phyloP scores from a whole-genome alignment of 306 rosid genomes.

The Mucuna pruriens region DNA sequence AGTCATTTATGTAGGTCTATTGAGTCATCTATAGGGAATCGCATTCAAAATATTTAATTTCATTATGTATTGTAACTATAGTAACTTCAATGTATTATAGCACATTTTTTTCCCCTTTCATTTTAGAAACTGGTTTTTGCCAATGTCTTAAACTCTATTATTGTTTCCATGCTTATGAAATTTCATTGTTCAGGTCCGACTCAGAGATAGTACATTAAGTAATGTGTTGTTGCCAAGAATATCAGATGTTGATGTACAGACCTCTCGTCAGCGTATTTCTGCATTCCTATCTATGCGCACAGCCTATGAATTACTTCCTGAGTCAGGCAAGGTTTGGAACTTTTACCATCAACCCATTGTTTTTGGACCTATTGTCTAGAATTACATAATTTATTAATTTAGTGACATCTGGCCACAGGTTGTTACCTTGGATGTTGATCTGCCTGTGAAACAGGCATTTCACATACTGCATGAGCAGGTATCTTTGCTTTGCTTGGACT shows the following conservation, averaged over 20 bases:
- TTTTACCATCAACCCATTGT: constrained; percentile 36
- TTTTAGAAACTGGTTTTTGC: constrained; percentile 12
- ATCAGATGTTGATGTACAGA: constrained; percentile 81
- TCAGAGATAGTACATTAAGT: constrained; percentile 65
- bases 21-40: not conserved
- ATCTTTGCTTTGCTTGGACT: constrained; percentile 34
- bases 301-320: constrained; percentile 93
- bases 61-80: constrained; percentile 14
- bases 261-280: constrained; percentile 82
- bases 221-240: constrained; percentile 66
- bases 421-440: constrained; percentile 82
- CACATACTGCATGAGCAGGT: constrained; percentile 97
- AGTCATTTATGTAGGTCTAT: constrained; percentile 2
- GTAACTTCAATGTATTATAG: not conserved
- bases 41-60: not conserved
- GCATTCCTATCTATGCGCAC: constrained; percentile 74
- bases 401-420: constrained; percentile 62
- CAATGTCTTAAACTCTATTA: not conserved
- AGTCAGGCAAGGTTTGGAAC: constrained; percentile 99
- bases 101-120: constrained; percentile 27
- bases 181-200: constrained; percentile 62
- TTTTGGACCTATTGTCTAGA: constrained; percentile 28
- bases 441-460: constrained; percentile 98
- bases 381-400: constrained; percentile 26
- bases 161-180: constrained; percentile 34